Base-by-base conservation (phyloP, 192 early-diverging fungal genomes). In the Coemansia sp. region DNA sequence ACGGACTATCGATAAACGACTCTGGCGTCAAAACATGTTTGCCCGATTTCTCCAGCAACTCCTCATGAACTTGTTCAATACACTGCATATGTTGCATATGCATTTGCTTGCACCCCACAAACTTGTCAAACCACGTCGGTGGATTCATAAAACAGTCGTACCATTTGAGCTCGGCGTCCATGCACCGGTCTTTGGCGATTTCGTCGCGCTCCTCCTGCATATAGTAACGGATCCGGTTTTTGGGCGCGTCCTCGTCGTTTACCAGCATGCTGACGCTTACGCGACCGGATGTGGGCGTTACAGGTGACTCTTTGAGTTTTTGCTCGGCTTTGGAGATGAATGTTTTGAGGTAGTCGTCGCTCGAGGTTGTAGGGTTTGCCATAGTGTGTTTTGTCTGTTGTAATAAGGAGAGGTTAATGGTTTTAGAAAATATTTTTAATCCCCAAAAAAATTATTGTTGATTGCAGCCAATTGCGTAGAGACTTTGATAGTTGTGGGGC, bases 101-200 rank as follows among this genome's bases (percentile, higher is more conserved):
- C 21, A 58, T 21, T 23, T 44, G 20, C 20, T 37, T 44, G 56
- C 56, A 58, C 21, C 38, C 23, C 18, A 58, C 7, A 14, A 40
- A 24, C 40, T 58, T 23, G 56, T 37, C 38, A 23, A 58, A 58
- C 56, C 38, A 26, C 21, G 56, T 40, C 2, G 56, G 56, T 53
- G 76, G 76, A 8, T 68, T 56, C 1, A 55, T 36, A 15, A 62
- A 47, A 53, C 76, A 78, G 14, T 68, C 71, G 47, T 55, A 63
- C 66, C 70, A 78, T 9, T 38, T 56, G 50, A 72, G 65, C 23
- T 78, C 76, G 47, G 59, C 66, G 36, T 78, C 76, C 12, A 63
- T 66, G 60, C 76, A 79, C 15, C 66, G 67, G 53, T 73, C 67
- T 23, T 60, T 44, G 28, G 67, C 67, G 14, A 79, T 79, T 21